Conservation (phyloP, 352 stramenopile species). For the Phytophthora sansomeana region DNA sequence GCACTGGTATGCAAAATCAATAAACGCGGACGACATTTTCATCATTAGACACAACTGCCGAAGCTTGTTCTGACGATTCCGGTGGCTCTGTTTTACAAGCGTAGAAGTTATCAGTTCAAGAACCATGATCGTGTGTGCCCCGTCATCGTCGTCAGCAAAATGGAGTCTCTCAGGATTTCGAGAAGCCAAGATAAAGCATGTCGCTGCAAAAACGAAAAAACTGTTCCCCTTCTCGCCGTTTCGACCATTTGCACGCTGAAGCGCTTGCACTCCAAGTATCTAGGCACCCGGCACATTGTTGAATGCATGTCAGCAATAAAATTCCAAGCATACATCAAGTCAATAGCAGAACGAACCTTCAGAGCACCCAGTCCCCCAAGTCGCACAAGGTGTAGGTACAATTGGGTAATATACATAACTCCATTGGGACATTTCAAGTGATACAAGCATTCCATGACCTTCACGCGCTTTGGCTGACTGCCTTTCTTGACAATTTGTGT, state of each 20-base stretch:
- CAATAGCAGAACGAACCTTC: constrained; percentile 43
- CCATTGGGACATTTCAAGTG: constrained; percentile 34
- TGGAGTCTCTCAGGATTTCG: constrained; percentile 15
- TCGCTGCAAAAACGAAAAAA: constrained; percentile 53
- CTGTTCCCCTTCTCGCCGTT: constrained; percentile 17
- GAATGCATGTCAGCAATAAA: constrained; percentile 12
- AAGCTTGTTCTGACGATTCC: constrained; percentile 30
- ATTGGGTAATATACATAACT: constrained; percentile 33
- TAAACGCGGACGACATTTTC: constrained; percentile 43
- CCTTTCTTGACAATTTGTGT: constrained; percentile 30
- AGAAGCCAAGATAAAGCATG: constrained; percentile 54
- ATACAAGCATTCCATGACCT: constrained; percentile 48
- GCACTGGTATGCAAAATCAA: constrained; percentile 14
- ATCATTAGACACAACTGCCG: constrained; percentile 42
- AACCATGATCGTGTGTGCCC: constrained; percentile 17
- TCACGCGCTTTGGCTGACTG: constrained; percentile 30
- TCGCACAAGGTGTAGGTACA: constrained; percentile 47
- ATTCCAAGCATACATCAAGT: not conserved
- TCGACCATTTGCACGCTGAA: constrained; percentile 26
- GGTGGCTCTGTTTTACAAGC: constrained; percentile 29
- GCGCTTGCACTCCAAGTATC: constrained; percentile 32
- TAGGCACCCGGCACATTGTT: constrained; percentile 13
- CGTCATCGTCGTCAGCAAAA: constrained; percentile 18
- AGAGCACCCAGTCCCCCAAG: constrained; percentile 47
- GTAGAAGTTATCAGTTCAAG: constrained; percentile 29